A percentile compares a stretch with the other conserved stretches of the same genome.
These are phyloP conservation scores for Sporothrix luriei DNA, from an alignment of 2,329 filamentous ascomycete species.

Conservation along the genomic window DNA sequence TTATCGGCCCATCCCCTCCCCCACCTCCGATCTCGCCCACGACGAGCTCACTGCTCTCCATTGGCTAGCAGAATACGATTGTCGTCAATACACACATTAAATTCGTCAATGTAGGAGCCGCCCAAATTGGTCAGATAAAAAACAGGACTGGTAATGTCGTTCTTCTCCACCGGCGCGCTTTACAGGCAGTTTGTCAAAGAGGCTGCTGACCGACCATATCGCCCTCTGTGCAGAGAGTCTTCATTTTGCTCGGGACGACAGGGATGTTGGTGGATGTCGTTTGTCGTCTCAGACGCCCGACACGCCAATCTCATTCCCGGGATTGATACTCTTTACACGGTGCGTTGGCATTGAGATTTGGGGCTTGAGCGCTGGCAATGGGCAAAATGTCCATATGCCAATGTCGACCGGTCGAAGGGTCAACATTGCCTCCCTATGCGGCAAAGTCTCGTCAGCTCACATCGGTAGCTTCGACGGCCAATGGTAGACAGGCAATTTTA, in stretches of 20 bases:
- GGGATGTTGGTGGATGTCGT: conserved; percentile 26
- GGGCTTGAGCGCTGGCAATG: too few relatives aligned
- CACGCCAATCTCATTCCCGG: conserved; percentile 29
- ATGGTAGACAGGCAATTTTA: too few relatives aligned
- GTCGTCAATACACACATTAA: conserved; percentile 34
- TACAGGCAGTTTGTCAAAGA: conserved; percentile 54
- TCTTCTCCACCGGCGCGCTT: conserved; percentile 57
- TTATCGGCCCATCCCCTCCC: background rate
- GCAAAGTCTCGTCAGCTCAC: background rate
- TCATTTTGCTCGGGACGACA: conserved; percentile 70
- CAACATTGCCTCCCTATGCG: too few relatives aligned
- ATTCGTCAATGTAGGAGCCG: conserved; percentile 33
- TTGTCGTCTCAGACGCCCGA: too few relatives aligned
- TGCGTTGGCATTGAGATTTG: background rate
- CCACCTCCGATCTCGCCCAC: conserved; percentile 17
- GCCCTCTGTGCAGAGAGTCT: conserved; percentile 52
- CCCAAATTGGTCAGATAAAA: conserved; percentile 50
- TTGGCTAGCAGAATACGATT: conserved; percentile 35
- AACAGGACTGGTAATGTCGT: conserved; percentile 61
- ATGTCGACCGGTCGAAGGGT: background rate
- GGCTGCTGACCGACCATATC: conserved; percentile 58
- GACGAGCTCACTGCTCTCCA: conserved; percentile 28
- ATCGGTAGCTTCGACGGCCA: background rate
- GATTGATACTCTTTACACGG: conserved; percentile 43
- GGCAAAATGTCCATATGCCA: background rate